phyloP scores from a whole-genome alignment of 2,329 filamentous ascomycete species.

The Alternaria arborescens region DNA sequence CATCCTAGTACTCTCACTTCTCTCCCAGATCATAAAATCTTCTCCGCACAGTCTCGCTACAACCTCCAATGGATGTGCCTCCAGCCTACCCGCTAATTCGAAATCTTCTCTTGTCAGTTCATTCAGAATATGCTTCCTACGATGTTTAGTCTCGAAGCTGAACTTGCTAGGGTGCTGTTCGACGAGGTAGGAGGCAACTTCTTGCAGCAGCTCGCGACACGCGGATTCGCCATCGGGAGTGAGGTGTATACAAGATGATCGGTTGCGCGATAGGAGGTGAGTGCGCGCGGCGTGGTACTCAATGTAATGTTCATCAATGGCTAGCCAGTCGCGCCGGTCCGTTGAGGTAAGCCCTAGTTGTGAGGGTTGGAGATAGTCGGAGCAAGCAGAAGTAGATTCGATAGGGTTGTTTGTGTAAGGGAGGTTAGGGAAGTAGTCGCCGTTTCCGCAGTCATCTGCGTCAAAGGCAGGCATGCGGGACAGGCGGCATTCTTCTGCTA shows the following conservation, averaged over 20 bases:
- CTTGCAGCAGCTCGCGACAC: constrained; percentile 58
- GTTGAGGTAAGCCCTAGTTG: constrained; percentile 57
- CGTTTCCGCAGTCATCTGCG: constrained; percentile 45
- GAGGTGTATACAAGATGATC: constrained; percentile 56
- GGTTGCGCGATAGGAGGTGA: constrained; percentile 51
- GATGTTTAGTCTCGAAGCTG: constrained; percentile 26
- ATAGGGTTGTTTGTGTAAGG: constrained; percentile 22
- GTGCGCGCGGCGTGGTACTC: constrained; percentile 55
- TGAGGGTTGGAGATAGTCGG: not conserved
- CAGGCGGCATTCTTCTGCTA: constrained; percentile 36
- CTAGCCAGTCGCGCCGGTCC: constrained; percentile 59
- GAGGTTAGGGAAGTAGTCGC: constrained; percentile 35
- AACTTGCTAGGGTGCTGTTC: constrained; percentile 57
- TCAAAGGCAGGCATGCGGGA: constrained; percentile 35
- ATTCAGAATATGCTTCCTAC: constrained; percentile 48
- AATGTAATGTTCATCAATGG: constrained; percentile 57
- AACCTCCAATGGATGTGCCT: constrained; percentile 58
- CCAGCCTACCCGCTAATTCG: constrained; percentile 30
- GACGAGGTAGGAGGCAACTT: constrained; percentile 57
- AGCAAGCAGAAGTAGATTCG: not conserved
- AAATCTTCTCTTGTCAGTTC: constrained; percentile 57
- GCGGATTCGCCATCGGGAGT: constrained; percentile 56
- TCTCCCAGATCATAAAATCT: constrained; percentile 61
- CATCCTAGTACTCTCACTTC: constrained; percentile 55
- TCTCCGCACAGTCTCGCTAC: constrained; percentile 61